Conservation (phyloP, 345 rosid genomes). For the Mercurialis annua region DNA sequence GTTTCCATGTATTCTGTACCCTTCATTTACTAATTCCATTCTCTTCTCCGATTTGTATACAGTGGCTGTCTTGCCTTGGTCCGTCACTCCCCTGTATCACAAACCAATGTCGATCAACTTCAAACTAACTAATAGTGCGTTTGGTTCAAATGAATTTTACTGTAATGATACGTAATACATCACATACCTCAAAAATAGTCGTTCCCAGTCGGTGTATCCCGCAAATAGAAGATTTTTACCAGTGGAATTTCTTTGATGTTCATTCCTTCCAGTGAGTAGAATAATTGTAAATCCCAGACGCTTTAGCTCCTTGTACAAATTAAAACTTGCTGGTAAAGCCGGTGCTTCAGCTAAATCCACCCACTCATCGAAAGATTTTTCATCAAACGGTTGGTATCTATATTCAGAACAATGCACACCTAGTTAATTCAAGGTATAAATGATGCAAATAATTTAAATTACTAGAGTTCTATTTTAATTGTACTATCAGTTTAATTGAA, state of each 20-base stretch:
- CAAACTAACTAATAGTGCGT: too few species aligned
- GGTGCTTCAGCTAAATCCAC: slow-evolving; percentile 62
- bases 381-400: slow-evolving; percentile 53
- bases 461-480: too few species aligned
- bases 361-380: slow-evolving; percentile 48
- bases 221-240: slow-evolving; percentile 43
- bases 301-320: slow-evolving; percentile 56
- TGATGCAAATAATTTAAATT: too few species aligned
- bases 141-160: too few species aligned
- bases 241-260: slow-evolving; percentile 57
- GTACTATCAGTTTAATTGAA: too few species aligned
- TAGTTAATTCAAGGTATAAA: too few species aligned
- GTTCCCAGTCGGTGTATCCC: slow-evolving; percentile 67
- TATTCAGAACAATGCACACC: slow-evolving; percentile 12
- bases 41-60: slow-evolving; percentile 73
- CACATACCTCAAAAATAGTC: slow-evolving; percentile 62
- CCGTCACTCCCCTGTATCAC: slow-evolving; percentile 43
- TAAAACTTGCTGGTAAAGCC: slow-evolving; percentile 59
- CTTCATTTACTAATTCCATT: slow-evolving; percentile 46
- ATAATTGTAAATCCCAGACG: slow-evolving; percentile 58
- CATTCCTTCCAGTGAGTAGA: slow-evolving; percentile 69
- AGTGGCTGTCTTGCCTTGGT: slow-evolving; percentile 54
- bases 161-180: not conserved
- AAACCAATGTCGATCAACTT: slow-evolving; percentile 3
- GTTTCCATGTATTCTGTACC: slow-evolving; percentile 66